A percentile compares a stretch with the other conserved stretches of the same genome.
Evolutionary conservation across 2,329 filamentous ascomycete species (phyloP).

Genomic region (Cladosporium sp.): DNA sequence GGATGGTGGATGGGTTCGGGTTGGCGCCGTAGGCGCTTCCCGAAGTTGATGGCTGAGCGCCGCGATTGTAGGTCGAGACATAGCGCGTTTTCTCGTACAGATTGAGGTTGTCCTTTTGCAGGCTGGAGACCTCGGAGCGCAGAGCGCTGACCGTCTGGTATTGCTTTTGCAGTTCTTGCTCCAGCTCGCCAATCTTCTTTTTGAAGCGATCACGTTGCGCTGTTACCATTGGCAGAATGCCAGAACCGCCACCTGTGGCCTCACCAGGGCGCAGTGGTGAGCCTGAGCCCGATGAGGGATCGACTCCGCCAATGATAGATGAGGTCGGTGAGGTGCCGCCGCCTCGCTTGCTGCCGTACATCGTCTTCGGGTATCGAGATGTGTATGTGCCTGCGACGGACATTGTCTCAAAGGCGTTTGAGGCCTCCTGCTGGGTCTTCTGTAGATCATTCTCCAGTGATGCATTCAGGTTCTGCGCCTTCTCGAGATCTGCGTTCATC

Average conservation of each 20-base stretch:
- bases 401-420: conserved; percentile 80
- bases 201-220: conserved; percentile 98
- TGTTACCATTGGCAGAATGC: conserved; percentile 96
- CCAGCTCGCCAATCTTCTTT: conserved; percentile 85
- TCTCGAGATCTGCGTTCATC: conserved; percentile 81
- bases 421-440: conserved; percentile 76
- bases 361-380: conserved; percentile 68
- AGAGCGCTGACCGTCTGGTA: conserved; percentile 79
- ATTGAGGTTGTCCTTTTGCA: conserved; percentile 94
- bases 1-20: conserved; percentile 69
- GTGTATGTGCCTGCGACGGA: conserved; percentile 90
- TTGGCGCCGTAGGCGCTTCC: conserved; percentile 58
- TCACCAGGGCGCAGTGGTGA: conserved; percentile 57
- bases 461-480: conserved; percentile 74
- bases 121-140: conserved; percentile 80
- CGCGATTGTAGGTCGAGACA: conserved; percentile 84
- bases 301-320: conserved; percentile 96
- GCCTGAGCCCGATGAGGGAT: conserved; percentile 53
- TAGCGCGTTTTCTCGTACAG: conserved; percentile 98
- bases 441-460: conserved; percentile 90
- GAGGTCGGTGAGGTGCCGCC: conserved; percentile 84
- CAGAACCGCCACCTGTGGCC: conserved; percentile 68
- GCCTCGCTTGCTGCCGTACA: conserved; percentile 55
- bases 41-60: conserved; percentile 47
- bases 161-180: conserved; percentile 79